These are phyloP conservation scores for Pseudogymnoascus sp. DNA, from an alignment of 2,329 filamentous ascomycete genomes.

Conservation along the genomic window DNA sequence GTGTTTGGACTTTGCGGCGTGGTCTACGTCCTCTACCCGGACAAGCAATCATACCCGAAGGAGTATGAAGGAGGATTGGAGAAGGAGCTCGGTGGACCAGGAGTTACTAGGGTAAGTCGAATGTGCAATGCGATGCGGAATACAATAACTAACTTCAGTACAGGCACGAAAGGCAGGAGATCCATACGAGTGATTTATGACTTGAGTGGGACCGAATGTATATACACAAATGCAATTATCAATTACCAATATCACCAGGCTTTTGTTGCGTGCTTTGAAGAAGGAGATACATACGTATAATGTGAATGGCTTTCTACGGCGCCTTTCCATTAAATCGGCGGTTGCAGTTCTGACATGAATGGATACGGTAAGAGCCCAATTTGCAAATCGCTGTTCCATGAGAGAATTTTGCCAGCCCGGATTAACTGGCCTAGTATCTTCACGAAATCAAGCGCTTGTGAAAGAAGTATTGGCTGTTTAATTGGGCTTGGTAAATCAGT, in stretches of 20 bases:
- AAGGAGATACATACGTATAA: background rate
- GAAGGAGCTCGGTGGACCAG: slow-evolving; percentile 65
- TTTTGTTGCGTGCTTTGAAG: background rate
- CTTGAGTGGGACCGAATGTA: slow-evolving; percentile 11
- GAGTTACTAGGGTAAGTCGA: slow-evolving; percentile 57
- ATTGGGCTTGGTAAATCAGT: background rate
- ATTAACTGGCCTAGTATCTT: background rate
- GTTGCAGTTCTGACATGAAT: background rate
- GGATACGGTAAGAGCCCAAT: background rate
- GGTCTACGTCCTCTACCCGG: slow-evolving; percentile 65
- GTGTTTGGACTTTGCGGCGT: slow-evolving; percentile 60
- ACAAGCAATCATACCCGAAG: slow-evolving; percentile 61
- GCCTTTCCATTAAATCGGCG: background rate
- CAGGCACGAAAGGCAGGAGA: slow-evolving; percentile 42
- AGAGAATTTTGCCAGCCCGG: background rate
- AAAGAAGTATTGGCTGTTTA: background rate
- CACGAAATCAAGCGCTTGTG: background rate
- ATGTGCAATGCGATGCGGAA: slow-evolving; percentile 16
- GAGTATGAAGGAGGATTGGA: slow-evolving; percentile 69
- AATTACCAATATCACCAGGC: background rate
- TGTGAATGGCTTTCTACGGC: background rate
- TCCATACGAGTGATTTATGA: slow-evolving; percentile 10
- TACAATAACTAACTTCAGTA: slow-evolving; percentile 16
- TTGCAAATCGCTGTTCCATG: background rate
- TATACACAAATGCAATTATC: slow-evolving; percentile 13